A percentile compares a stretch with the other conserved stretches of the same genome.
Conservation (phyloP, 352 stramenopile genomes). For the Hyaloperonospora brassicae region DNA sequence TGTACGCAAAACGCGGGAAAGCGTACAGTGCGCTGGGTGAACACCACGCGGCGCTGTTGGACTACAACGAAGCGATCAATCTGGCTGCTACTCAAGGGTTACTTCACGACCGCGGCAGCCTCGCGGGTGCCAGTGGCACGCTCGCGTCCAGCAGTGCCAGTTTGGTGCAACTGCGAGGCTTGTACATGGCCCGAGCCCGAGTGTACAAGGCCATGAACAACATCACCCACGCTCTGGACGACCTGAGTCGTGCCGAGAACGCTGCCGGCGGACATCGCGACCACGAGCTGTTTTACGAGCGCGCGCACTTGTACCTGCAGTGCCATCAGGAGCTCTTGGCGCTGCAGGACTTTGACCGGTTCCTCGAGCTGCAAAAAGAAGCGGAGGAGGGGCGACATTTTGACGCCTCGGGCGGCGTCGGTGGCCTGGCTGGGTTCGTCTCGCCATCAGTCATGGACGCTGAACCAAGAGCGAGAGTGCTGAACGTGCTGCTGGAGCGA, state of each 20-base stretch:
- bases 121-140: constrained; percentile 18
- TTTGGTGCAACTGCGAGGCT: constrained; percentile 32
- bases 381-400: constrained; percentile 29
- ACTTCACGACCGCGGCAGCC: constrained; percentile 19
- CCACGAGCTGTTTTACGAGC: constrained; percentile 51
- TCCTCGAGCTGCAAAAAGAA: constrained; percentile 60
- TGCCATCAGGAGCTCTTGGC: constrained; percentile 40
- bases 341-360: constrained; percentile 52
- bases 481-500: constrained; percentile 55
- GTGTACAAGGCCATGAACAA: constrained; percentile 54
- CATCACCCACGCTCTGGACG: constrained; percentile 40
- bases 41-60: constrained; percentile 41
- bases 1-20: constrained; percentile 59
- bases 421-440: constrained; percentile 25
- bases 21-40: constrained; percentile 51
- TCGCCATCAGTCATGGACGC: constrained; percentile 16
- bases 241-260: constrained; percentile 41
- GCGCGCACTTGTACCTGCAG: constrained; percentile 42
- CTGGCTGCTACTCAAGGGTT: constrained; percentile 32
- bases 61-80: constrained; percentile 61
- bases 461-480: constrained; percentile 21
- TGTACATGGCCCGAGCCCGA: constrained; percentile 47
- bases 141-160: constrained; percentile 17
- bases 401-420: constrained; percentile 28
- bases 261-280: constrained; percentile 39